Evolutionary conservation across 2,329 filamentous ascomycete species (phyloP).

Genomic region (Raffaelea deltoideospora): DNA sequence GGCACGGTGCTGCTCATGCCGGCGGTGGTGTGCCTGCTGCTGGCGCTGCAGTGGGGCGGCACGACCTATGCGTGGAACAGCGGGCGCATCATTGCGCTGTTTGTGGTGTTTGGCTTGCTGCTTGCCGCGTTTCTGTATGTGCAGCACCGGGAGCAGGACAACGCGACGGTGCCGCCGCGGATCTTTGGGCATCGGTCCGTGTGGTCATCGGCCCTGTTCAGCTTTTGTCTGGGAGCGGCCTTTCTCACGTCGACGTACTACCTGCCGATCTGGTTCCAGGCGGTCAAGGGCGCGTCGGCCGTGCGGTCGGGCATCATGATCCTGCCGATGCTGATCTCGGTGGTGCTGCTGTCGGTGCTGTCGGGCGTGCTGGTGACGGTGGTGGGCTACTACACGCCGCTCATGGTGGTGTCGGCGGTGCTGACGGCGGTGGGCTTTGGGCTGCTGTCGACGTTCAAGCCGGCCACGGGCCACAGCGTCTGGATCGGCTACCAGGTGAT

Average conservation of each 20-base stretch:
- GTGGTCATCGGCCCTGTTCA: conserved; percentile 15
- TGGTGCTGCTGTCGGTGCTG: conserved; percentile 15
- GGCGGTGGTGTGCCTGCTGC: conserved; percentile 23
- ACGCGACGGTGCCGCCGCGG: conserved; percentile 23
- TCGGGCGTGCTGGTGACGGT: conserved; percentile 15
- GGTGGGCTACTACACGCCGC: conserved; percentile 23
- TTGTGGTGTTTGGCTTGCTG: conserved; percentile 16
- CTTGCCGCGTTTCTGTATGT: conserved; percentile 14
- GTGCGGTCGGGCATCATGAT: conserved; percentile 13
- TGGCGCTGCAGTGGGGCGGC: conserved; percentile 29
- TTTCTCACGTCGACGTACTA: conserved; percentile 13
- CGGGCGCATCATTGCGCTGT: conserved; percentile 17
- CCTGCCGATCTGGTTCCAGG: conserved; percentile 21
- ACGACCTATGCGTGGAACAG: conserved; percentile 17
- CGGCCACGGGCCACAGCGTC: conserved; percentile 13
- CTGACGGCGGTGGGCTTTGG: conserved; percentile 17
- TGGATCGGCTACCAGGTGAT: conserved; percentile 27
- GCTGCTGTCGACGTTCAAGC: conserved; percentile 20
- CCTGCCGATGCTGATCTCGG: conserved; percentile 12
- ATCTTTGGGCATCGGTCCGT: conserved; percentile 21
- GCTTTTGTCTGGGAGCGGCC: conserved; percentile 18
- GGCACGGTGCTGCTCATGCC: conserved; percentile 10
- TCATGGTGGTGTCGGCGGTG: conserved; percentile 18
- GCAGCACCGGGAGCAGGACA: conserved; percentile 18
- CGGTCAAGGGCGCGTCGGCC: conserved; percentile 18